Percentiles rank a stretch among this genome's conserved stretches.
phyloP scores from a whole-genome alignment of 2,329 filamentous ascomycete genomes.

The Alternaria metachromatica region DNA sequence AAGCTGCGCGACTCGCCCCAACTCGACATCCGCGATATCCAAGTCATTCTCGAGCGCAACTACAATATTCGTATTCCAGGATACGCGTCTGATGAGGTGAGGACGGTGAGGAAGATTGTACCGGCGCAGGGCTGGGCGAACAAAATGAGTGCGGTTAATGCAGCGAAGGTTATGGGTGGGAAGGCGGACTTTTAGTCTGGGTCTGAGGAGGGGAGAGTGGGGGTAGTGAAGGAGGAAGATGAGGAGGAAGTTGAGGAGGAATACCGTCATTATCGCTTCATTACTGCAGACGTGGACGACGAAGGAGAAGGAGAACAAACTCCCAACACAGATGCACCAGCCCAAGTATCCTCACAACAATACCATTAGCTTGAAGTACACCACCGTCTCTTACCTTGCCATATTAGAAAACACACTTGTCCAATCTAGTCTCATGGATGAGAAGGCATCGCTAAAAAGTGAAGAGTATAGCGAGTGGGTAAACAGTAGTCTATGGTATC shows the following conservation, averaged over 20 bases:
- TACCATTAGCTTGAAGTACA: too few species aligned
- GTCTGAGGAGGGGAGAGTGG: background rate
- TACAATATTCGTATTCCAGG: conserved; percentile 85
- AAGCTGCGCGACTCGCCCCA: conserved; percentile 91
- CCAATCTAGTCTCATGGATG: background rate
- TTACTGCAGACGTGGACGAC: background rate
- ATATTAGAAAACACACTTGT: background rate
- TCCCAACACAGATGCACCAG: background rate
- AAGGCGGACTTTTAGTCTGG: conserved; percentile 48
- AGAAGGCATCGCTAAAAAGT: background rate
- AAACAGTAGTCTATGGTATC: conserved; percentile 17
- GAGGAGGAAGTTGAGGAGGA: too few species aligned
- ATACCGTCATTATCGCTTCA: background rate
- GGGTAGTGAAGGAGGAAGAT: background rate
- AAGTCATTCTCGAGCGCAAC: conserved; percentile 64
- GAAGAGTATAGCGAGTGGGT: background rate
- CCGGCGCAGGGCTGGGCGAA: conserved; percentile 88
- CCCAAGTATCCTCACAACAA: background rate
- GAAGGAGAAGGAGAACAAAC: background rate
- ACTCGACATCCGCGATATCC: conserved; percentile 77
- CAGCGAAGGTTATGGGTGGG: conserved; percentile 74
- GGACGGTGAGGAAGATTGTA: conserved; percentile 91
- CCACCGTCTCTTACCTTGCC: background rate
- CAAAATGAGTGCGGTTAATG: conserved; percentile 97
- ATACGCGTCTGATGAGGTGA: conserved; percentile 91